Evolutionary conservation across 768 basidiomycete species (phyloP).

Genomic region (Lyophyllum semitale): DNA sequence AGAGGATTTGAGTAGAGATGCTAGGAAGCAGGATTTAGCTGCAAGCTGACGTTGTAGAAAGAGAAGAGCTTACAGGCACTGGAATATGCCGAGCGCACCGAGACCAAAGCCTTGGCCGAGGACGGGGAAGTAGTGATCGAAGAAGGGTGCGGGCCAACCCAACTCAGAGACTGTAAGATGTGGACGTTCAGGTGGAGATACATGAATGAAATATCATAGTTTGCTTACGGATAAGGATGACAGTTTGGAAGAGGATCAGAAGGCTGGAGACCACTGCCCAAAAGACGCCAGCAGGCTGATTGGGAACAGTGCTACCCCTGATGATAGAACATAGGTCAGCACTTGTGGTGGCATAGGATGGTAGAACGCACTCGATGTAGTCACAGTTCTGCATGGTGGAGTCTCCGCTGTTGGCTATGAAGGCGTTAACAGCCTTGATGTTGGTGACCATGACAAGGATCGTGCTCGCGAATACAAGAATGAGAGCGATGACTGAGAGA

Average conservation of each 20-base stretch:
- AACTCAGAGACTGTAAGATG: conserved; percentile 62
- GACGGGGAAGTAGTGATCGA: conserved; percentile 88
- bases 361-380: conserved; percentile 70
- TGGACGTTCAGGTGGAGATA: background rate
- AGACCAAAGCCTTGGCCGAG: conserved; percentile 86
- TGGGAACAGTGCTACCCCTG: conserved; percentile 84
- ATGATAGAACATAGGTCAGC: background rate
- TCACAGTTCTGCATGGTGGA: conserved; percentile 59
- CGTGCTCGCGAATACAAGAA: conserved; percentile 80
- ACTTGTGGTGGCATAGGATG: background rate
- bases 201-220: background rate
- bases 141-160: conserved; percentile 77
- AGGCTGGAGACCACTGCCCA: conserved; percentile 87
- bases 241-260: conserved; percentile 80
- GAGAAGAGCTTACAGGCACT: conserved; percentile 63
- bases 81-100: conserved; percentile 85
- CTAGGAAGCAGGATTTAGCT: conserved; percentile 28
- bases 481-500: conserved; percentile 75
- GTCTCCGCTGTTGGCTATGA: conserved; percentile 42
- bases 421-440: conserved; percentile 72
- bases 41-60: background rate
- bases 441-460: conserved; percentile 76
- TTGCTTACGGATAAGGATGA: conserved; percentile 66
- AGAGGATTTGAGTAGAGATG: conserved; percentile 69
- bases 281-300: conserved; percentile 89